Evolutionary conservation across 495 filamentous ascomycete species (phyloP), one percentile per base, ranked within the genome.

Genomic region (Penicillium steckii): DNA sequence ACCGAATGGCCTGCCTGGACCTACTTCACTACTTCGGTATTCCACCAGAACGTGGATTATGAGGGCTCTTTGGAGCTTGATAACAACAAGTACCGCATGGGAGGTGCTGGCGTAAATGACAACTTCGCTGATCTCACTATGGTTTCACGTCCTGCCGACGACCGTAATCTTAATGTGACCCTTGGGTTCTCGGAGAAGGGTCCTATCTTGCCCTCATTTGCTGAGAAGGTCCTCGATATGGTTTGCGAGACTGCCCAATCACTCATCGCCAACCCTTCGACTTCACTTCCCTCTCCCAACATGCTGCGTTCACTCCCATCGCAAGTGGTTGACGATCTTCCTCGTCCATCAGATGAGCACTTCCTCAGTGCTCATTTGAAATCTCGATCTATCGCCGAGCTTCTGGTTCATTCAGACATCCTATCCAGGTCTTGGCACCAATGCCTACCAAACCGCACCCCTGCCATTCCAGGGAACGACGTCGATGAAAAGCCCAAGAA

Each of bases 1-100:
- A 85, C 79, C 7, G 70, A 79, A 44, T 85, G 82, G 84, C 78
- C 81, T 4, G 64, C 71, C 6, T 76, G 71, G 61, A 74, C 73
- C 3, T 70, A 71, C 55, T 80, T 78, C 59, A 71, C 69, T 7
- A 77, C 72, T 9, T 64, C 71, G 0, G 73, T 80, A 22, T 72
- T 80, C 53, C 76, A 80, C 46, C 73, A 79, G 40, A 78, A 76
- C 29, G 65, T 75, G 23, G 65, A 69, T 8, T 72, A 73, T 18
- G 70, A 74, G 15, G 70, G 65, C 1, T 59, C 67, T 17, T 66
- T 80, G 23, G 61, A 69, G 27, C 65, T 80, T 0, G 80, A 78
- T 44, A 73, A 67, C 46, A 75, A 63, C 42, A 65, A 66, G 26
- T 81, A 79, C 63, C 69, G 64, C 22, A 71, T 81, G 62, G 76